These are phyloP conservation scores for Candida xiaguanensis DNA, from an alignment of 805 yeast species.

Conservation along the genomic window DNA sequence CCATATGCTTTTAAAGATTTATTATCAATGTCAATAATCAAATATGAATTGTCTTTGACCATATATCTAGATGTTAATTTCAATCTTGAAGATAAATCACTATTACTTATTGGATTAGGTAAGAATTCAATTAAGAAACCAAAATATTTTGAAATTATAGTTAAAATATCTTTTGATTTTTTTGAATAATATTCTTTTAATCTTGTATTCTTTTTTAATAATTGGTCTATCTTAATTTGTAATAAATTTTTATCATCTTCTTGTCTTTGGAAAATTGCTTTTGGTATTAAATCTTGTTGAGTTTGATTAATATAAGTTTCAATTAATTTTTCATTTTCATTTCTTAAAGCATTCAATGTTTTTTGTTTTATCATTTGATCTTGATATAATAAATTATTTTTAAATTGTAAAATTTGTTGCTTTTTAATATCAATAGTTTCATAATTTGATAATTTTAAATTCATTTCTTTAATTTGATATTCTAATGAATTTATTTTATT, in stretches of 20 bases:
- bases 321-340: constrained; percentile 58
- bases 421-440: constrained; percentile 17
- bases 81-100: constrained; percentile 49
- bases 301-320: constrained; percentile 16
- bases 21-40: constrained; percentile 54
- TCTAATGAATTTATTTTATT: constrained; percentile 35
- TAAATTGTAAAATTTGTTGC: constrained; percentile 54
- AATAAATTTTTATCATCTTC: constrained; percentile 49
- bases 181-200: constrained; percentile 55
- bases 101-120: constrained; percentile 39
- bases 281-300: constrained; percentile 45
- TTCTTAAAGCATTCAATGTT: constrained; percentile 46
- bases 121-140: constrained; percentile 74
- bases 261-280: constrained; percentile 59
- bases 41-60: constrained; percentile 32
- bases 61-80: constrained; percentile 48
- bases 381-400: constrained; percentile 59
- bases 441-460: constrained; percentile 30
- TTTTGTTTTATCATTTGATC: constrained; percentile 60
- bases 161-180: constrained; percentile 69
- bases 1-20: constrained; percentile 54
- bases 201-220: constrained; percentile 51
- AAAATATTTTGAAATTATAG: constrained; percentile 60
- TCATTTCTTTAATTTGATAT: constrained; percentile 31
- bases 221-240: constrained; percentile 44